These are phyloP conservation scores for Corynascus novoguineensis DNA, from an alignment of 495 filamentous ascomycete species.

Conservation along the genomic window DNA sequence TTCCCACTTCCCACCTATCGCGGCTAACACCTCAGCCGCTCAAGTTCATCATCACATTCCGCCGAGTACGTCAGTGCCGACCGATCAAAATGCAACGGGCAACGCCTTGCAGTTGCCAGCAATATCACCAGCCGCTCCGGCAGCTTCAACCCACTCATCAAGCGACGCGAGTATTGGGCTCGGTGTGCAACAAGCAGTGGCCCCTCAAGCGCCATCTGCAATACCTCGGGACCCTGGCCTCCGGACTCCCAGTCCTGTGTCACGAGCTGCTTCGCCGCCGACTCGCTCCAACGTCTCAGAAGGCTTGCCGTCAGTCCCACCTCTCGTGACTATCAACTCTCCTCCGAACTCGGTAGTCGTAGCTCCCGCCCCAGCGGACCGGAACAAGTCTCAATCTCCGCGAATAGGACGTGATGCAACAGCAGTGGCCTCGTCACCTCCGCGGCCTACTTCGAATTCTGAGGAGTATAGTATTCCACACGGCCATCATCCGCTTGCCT, in stretches of 20 bases:
- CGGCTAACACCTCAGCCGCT: background rate
- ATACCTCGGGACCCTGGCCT: background rate
- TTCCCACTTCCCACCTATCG: background rate
- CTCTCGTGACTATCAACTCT: background rate
- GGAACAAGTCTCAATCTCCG: background rate
- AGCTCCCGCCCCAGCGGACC: background rate
- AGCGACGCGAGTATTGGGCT: background rate
- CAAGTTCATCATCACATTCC: background rate
- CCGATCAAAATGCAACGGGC: background rate
- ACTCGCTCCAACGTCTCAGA: background rate
- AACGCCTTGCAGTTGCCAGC: background rate
- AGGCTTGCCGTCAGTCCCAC: background rate
- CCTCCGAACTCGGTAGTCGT: background rate
- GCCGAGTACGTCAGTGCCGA: background rate
- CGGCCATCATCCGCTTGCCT: slow-evolving; percentile 8
- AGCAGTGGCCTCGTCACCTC: background rate
- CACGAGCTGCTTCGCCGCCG: slow-evolving; percentile 9
- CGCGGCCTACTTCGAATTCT: background rate
- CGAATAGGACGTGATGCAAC: background rate
- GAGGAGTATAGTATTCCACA: background rate
- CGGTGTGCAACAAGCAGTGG: background rate
- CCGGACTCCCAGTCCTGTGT: slow-evolving; percentile 8
- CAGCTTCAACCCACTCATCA: background rate
- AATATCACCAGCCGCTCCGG: background rate
- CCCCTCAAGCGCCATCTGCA: background rate